These are phyloP conservation scores for Carallia brachiata DNA, from an alignment of 345 rosid genomes.

Conservation along the genomic window DNA sequence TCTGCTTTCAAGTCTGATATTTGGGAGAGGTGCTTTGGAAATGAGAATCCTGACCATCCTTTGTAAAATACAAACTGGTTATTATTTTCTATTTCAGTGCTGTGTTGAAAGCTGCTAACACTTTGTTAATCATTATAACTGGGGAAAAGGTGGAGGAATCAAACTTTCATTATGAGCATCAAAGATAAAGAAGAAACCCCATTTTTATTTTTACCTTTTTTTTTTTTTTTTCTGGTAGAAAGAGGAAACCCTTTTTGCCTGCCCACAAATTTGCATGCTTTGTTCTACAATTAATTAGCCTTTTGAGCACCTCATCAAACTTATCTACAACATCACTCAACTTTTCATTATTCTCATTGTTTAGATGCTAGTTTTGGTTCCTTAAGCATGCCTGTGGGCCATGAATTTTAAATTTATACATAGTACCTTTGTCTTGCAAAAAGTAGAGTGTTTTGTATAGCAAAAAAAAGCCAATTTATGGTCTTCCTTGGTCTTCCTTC, in stretches of 20 bases:
- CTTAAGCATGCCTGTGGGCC: neutral
- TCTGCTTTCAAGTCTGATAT: too few species aligned
- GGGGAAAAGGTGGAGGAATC: slow-evolving; percentile 10
- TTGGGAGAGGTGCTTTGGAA: neutral
- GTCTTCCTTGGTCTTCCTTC: neutral
- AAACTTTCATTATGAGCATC: slow-evolving; percentile 12
- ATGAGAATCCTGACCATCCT: slow-evolving; percentile 7
- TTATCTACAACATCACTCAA: slow-evolving; percentile 16
- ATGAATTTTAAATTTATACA: neutral
- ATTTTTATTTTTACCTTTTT: too few species aligned
- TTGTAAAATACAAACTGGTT: slow-evolving; percentile 24
- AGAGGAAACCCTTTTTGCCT: slow-evolving; percentile 5
- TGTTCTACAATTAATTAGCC: neutral
- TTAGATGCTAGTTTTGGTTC: neutral
- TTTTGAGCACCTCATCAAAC: slow-evolving; percentile 8
- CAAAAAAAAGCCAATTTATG: neutral
- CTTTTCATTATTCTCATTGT: neutral
- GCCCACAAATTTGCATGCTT: neutral
- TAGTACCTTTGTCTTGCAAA: neutral
- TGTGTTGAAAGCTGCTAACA: neutral
- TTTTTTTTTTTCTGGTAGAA: neutral
- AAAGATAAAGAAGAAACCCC: slow-evolving; percentile 3
- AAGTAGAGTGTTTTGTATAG: neutral
- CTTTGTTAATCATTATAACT: slow-evolving; percentile 6
- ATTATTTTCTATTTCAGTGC: neutral